Percentiles rank a stretch among this genome's conserved stretches.
Evolutionary conservation across 2,329 filamentous ascomycete species (phyloP).

Genomic region (Parastagonospora avenae): DNA sequence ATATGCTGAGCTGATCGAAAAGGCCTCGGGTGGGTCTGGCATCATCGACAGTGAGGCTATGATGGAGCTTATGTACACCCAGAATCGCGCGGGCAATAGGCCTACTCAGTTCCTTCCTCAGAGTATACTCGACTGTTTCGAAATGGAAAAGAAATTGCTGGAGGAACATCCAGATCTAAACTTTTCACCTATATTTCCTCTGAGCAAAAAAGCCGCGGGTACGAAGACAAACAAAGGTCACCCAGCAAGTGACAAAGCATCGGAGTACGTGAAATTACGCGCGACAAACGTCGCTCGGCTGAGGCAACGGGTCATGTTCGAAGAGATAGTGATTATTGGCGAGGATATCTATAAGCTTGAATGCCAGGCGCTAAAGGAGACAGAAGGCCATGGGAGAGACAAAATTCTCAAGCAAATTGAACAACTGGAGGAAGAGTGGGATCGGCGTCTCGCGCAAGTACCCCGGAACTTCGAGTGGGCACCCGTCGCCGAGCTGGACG

Average conservation of each 20-base stretch:
- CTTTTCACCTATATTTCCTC: slow-evolving; percentile 1
- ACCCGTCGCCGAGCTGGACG: slow-evolving; percentile 27
- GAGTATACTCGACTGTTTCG: slow-evolving; percentile 9
- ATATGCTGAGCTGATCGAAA: slow-evolving; percentile 32
- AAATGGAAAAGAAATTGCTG: slow-evolving; percentile 8
- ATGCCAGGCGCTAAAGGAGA: slow-evolving; percentile 26
- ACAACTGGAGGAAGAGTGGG: slow-evolving; percentile 31
- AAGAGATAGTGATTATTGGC: slow-evolving; percentile 27
- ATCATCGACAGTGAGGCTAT: slow-evolving; percentile 11
- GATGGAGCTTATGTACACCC: slow-evolving; percentile 25
- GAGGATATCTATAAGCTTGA: slow-evolving; percentile 38
- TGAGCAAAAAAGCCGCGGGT: slow-evolving; percentile 1
- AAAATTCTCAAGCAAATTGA: slow-evolving; percentile 44
- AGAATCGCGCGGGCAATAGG: slow-evolving; percentile 25
- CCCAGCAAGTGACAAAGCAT: neutral
- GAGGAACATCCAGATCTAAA: slow-evolving; percentile 19
- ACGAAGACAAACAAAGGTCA: slow-evolving; percentile 11
- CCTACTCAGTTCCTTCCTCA: slow-evolving; percentile 22
- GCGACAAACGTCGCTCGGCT: slow-evolving; percentile 2
- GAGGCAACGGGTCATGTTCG: slow-evolving; percentile 8
- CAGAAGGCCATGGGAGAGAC: slow-evolving; percentile 27
- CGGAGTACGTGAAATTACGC: slow-evolving; percentile 2
- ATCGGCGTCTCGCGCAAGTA: slow-evolving; percentile 2
- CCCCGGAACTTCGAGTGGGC: slow-evolving; percentile 6
- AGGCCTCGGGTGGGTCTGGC: slow-evolving; percentile 24